Evolutionary conservation across 2,329 filamentous ascomycete genomes (phyloP), one percentile per base, ranked within the genome.

Genomic region (Diaporthe sp.): DNA sequence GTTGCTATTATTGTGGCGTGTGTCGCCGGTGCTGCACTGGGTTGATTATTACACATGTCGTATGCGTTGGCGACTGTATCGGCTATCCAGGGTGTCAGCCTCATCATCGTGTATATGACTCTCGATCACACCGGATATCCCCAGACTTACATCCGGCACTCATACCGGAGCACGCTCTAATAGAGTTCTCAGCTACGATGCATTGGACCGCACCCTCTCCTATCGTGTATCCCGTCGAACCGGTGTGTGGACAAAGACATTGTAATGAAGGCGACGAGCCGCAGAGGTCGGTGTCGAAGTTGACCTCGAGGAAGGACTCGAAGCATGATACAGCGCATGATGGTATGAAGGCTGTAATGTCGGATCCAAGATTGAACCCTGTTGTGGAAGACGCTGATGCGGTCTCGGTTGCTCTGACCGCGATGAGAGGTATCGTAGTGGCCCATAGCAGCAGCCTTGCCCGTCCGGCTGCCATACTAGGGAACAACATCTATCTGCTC

Each of bases 141-240:
- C 17, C n/a, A 5, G 39, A 80, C 77, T 85, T 79, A 81, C 87
- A 82, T 44, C 80, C 78, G 13, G 81, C 80, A 68, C 89, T 86
- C 15, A 82, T 78, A 4, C 85, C 83, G 6, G 84, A 81, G 81
- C 93, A 95, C 19, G 82, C 83, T 3, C 87, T 87, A 58, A 86
- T 78, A 47, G 82, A 81, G 72, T 80, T 83, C 79, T 90, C 88
- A 10, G 89, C 89, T 12, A 89, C 84, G 44, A 94, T 87, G 81
- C 93, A 95, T 79, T 92, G 89, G 76, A 94, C 82, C 6, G 91
- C 92, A 15, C 88, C 93, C 82, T 95, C 93, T n/a, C 92, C 93
- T 63, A 94, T 79, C 1, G 93, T 94, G 78, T 91, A 92, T 13
- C 91, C 92, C 39, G 88, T 88, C 17, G 81, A 83, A 12, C 92